A percentile compares a stretch with the other conserved stretches of the same genome.
Conservation (phyloP, 2,329 filamentous ascomycete genomes). For the Neonectria faginata region DNA sequence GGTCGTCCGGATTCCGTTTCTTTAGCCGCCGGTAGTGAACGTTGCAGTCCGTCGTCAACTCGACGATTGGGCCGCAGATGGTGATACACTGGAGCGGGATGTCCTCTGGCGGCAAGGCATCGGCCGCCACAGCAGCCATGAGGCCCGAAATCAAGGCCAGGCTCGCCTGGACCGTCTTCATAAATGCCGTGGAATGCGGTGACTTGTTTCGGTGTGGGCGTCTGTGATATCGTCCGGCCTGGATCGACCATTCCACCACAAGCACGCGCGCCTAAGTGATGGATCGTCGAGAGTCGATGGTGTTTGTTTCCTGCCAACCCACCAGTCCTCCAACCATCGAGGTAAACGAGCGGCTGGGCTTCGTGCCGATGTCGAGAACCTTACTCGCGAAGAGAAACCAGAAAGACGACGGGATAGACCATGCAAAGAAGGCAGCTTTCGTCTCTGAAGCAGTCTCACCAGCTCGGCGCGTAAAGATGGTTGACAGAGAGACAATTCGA, state of each 20-base stretch:
- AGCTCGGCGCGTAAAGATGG: conserved; percentile 12
- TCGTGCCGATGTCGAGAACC: background rate
- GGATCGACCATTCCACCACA: background rate
- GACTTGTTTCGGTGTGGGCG: background rate
- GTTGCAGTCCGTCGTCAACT: conserved; percentile 54
- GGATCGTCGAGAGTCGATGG: background rate
- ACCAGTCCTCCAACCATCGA: background rate
- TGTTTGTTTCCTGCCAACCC: background rate
- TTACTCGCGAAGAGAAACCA: background rate
- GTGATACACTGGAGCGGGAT: conserved; percentile 55
- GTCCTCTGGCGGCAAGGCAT: conserved; percentile 50
- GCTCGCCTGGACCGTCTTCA: conserved; percentile 44
- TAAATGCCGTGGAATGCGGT: conserved; percentile 27
- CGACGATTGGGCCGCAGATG: conserved; percentile 58
- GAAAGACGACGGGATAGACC: conserved; percentile 11
- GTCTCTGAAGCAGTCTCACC: conserved; percentile 19
- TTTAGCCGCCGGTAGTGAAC: conserved; percentile 43
- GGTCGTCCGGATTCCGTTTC: conserved; percentile 39
- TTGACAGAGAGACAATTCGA: conserved; percentile 14
- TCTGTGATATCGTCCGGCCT: background rate
- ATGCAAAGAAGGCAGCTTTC: conserved; percentile 11
- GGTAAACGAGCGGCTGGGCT: conserved; percentile 4
- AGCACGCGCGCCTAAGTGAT: background rate
- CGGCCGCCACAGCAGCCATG: conserved; percentile 44
- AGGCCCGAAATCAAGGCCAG: conserved; percentile 48